A percentile compares a stretch with the other conserved stretches of the same genome.
phyloP scores from a whole-genome alignment of 208 protist genomes.

The Crithidia brevicula region DNA sequence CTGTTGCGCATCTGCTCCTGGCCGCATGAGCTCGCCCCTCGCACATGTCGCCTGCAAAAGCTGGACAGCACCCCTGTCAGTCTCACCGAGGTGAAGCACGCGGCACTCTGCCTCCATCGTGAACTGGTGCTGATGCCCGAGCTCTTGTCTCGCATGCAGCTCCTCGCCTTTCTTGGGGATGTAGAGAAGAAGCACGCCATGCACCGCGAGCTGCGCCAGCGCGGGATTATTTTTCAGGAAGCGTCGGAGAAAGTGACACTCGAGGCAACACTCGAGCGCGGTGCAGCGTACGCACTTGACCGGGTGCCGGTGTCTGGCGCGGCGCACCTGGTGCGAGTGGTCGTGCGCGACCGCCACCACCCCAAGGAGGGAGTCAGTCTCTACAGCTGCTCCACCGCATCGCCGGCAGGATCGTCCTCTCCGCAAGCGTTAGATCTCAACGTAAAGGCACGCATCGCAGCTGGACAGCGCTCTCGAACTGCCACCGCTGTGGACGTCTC shows the following conservation, averaged over 20 bases:
- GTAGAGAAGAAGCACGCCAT: constrained; percentile 53
- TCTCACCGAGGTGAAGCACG: constrained; percentile 44
- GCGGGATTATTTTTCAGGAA: constrained; percentile 52
- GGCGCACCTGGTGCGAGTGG: constrained; percentile 51
- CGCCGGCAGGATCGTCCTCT: too few species aligned
- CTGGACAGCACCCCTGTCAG: constrained; percentile 61
- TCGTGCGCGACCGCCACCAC: constrained; percentile 50
- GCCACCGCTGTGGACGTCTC: constrained; percentile 11
- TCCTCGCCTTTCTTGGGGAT: constrained; percentile 57
- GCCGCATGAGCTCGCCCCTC: constrained; percentile 53
- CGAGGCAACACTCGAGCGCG: constrained; percentile 47
- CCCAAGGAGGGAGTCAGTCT: too few species aligned
- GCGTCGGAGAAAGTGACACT: constrained; percentile 16
- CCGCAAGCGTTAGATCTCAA: too few species aligned
- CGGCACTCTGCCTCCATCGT: constrained; percentile 55
- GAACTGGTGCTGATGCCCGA: constrained; percentile 68
- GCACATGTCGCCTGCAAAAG: constrained; percentile 71
- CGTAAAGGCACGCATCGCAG: background rate
- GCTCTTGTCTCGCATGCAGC: constrained; percentile 63
- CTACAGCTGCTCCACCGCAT: too few species aligned
- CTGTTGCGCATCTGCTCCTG: constrained; percentile 80
- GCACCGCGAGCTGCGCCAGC: constrained; percentile 59
- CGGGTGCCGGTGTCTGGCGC: constrained; percentile 43
- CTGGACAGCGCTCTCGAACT: too few species aligned
- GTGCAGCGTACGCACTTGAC: constrained; percentile 41